Percentiles rank a stretch among this genome's conserved stretches.
Conservation (phyloP, 805 yeast genomes). For the Pichia thaimueangensis region DNA sequence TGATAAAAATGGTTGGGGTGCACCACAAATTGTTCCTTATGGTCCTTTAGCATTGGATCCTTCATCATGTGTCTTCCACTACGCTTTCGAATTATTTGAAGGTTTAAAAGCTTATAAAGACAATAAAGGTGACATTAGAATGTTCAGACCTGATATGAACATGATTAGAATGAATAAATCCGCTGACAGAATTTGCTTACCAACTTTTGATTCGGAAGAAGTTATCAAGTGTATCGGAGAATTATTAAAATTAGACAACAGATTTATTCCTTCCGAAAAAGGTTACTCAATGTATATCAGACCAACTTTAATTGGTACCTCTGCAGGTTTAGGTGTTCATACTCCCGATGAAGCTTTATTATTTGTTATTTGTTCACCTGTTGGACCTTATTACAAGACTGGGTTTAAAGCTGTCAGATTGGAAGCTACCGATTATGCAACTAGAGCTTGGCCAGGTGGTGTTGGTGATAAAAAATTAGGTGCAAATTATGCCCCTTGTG, state of each 20-base stretch:
- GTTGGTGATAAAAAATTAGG: slow-evolving; percentile 95
- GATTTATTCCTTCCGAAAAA: slow-evolving; percentile 73
- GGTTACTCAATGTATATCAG: slow-evolving; percentile 92
- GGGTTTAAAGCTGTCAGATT: slow-evolving; percentile 93
- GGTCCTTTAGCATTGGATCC: slow-evolving; percentile 77
- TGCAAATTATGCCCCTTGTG: slow-evolving; percentile 96
- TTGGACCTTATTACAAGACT: slow-evolving; percentile 91
- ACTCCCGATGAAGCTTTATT: slow-evolving; percentile 76
- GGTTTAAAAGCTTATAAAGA: slow-evolving; percentile 89
- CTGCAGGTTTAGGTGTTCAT: slow-evolving; percentile 81
- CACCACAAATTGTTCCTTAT: slow-evolving; percentile 86
- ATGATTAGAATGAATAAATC: slow-evolving; percentile 87
- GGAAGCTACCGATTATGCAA: slow-evolving; percentile 93
- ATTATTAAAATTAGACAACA: slow-evolving; percentile 65
- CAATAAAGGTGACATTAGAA: slow-evolving; percentile 56
- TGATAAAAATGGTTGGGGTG: slow-evolving; percentile 70
- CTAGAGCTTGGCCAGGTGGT: slow-evolving; percentile 99
- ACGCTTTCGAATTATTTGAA: slow-evolving; percentile 91
- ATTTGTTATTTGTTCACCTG: slow-evolving; percentile 89
- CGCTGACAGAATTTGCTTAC: slow-evolving; percentile 84
- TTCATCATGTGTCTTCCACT: slow-evolving; percentile 85
- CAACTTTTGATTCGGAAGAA: slow-evolving; percentile 76
- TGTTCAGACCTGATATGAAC: slow-evolving; percentile 89
- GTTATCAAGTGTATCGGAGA: slow-evolving; percentile 69
- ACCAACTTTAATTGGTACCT: slow-evolving; percentile 93